A percentile compares a stretch with the other conserved stretches of the same genome.
Conservation (phyloP, 495 filamentous ascomycete genomes). For the Aspergillus ostianus region DNA sequence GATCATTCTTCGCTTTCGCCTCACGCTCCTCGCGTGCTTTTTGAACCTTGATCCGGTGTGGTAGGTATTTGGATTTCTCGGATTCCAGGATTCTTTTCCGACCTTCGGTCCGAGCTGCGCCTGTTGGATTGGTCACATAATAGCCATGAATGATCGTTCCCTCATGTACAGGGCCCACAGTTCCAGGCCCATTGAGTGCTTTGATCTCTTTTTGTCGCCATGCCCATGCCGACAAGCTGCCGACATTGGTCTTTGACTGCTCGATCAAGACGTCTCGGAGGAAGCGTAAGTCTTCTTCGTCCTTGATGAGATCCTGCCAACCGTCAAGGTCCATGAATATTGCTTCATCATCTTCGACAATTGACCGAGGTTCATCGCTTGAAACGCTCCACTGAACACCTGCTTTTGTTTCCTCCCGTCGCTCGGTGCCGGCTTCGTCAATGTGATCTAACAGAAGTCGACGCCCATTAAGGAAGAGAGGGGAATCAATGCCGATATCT, state of each 20-base stretch:
- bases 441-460: background rate
- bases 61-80: constrained; percentile 97
- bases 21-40: constrained; percentile 84
- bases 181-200: constrained; percentile 63
- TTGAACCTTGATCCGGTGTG: constrained; percentile 94
- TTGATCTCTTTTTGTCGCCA: constrained; percentile 92
- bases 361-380: constrained; percentile 57
- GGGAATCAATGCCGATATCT: constrained; percentile 4
- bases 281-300: constrained; percentile 72
- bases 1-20: constrained; percentile 70
- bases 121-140: constrained; percentile 81
- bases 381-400: constrained; percentile 62
- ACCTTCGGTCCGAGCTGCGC: constrained; percentile 87
- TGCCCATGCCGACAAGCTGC: constrained; percentile 73
- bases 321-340: constrained; percentile 74
- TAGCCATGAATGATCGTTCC: constrained; percentile 76
- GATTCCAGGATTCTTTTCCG: constrained; percentile 91
- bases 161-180: constrained; percentile 50
- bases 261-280: constrained; percentile 51
- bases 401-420: constrained; percentile 35
- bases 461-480: constrained; percentile 1
- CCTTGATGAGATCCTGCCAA: constrained; percentile 72
- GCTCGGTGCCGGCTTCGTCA: constrained; percentile 6
- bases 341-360: constrained; percentile 64
- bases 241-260: constrained; percentile 51